Evolutionary conservation across 73 alveolate species (phyloP).

Genomic region (Paramecium octaurelia): DNA sequence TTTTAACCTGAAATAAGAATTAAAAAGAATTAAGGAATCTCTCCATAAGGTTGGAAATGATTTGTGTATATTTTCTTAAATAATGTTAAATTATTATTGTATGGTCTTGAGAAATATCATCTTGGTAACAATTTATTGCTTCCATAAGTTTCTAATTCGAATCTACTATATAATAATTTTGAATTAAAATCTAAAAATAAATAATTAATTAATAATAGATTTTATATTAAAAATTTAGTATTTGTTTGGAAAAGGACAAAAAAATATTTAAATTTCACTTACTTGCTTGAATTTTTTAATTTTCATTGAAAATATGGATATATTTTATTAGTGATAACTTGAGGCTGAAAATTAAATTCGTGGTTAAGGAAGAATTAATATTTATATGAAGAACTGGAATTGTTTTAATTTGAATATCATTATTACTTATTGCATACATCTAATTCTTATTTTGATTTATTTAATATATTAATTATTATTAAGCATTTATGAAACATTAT

Average conservation of each 20-base stretch:
- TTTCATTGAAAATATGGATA: too few species aligned
- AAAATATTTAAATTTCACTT: too few species aligned
- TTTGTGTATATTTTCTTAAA: not conserved
- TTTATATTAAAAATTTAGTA: too few species aligned
- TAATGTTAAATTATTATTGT: not conserved
- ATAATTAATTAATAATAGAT: not conserved
- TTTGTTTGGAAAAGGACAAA: too few species aligned
- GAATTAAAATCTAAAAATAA: not conserved
- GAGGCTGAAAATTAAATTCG: not conserved
- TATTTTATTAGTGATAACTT: too few species aligned
- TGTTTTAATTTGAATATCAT: too few species aligned
- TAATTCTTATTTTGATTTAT: not conserved
- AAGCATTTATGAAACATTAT: not conserved
- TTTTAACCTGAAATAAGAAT: slow-evolving; percentile 33
- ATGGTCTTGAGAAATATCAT: not conserved
- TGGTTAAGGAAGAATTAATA: not conserved
- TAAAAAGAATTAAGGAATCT: slow-evolving; percentile 39
- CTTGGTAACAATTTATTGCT: not conserved
- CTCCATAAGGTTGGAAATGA: slow-evolving; percentile 42
- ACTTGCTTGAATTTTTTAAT: too few species aligned
- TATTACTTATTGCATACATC: not conserved
- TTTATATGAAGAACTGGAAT: not conserved
- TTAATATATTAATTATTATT: not conserved
- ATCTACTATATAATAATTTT: not conserved
- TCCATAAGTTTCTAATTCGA: not conserved